Conservation (phyloP, 2,329 filamentous ascomycete genomes). For the Fusarium sulawesiense region DNA sequence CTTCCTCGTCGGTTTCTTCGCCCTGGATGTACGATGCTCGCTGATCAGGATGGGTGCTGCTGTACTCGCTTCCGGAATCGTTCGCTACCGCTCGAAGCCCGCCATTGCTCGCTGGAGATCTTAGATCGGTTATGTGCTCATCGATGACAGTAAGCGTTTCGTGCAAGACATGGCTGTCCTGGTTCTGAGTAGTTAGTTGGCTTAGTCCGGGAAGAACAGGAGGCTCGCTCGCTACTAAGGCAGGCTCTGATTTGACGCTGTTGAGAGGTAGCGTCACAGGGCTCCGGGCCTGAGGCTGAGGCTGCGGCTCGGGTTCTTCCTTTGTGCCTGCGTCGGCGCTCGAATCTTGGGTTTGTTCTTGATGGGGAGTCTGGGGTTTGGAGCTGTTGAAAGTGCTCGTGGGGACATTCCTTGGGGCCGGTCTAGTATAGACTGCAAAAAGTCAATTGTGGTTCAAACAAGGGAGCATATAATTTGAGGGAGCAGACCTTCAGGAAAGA, state of each 20-base stretch:
- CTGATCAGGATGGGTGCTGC: conserved; percentile 79
- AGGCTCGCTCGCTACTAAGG: conserved; percentile 44
- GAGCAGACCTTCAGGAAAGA: conserved; percentile 82
- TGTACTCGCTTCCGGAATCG: conserved; percentile 92
- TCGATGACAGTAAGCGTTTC: conserved; percentile 96
- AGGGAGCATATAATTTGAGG: conserved; percentile 13
- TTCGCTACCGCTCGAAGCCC: conserved; percentile 65
- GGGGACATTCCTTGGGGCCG: conserved; percentile 61
- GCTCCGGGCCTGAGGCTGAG: conserved; percentile 52
- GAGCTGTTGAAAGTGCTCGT: conserved; percentile 47
- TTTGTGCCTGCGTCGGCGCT: conserved; percentile 39
- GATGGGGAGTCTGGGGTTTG: conserved; percentile 48
- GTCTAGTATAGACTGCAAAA: conserved; percentile 69
- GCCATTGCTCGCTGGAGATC: conserved; percentile 65
- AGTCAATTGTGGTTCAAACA: conserved; percentile 40
- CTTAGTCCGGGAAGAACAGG: conserved; percentile 45
- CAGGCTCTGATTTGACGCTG: conserved; percentile 51
- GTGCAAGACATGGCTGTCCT: conserved; percentile 82
- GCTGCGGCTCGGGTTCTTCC: conserved; percentile 50
- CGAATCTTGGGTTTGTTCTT: conserved; percentile 48
- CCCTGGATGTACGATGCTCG: conserved; percentile 92
- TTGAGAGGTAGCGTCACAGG: conserved; percentile 60
- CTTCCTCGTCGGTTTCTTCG: conserved; percentile 95
- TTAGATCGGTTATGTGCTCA: conserved; percentile 92
- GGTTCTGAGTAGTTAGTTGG: conserved; percentile 57